Conservation (phyloP, 305 asterid species). For the Fraxinus greggii region DNA sequence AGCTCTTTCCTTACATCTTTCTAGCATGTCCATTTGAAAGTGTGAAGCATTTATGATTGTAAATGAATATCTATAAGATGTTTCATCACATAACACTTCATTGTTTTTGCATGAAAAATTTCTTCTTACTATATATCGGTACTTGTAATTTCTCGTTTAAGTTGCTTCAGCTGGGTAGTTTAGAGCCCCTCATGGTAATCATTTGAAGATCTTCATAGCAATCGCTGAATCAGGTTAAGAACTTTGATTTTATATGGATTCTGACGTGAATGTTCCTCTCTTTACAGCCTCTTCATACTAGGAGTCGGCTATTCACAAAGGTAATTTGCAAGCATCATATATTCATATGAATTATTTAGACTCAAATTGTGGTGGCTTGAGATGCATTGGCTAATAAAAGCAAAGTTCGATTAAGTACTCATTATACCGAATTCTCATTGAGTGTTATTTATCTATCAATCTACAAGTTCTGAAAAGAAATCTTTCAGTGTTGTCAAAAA, state of each 20-base stretch:
- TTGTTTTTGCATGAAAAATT: constrained; percentile 1
- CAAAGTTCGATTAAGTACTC: neutral
- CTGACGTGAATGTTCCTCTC: constrained; percentile 17
- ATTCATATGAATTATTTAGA: constrained; percentile 1
- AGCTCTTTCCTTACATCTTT: neutral
- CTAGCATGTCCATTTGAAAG: neutral
- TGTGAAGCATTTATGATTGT: constrained; percentile 6
- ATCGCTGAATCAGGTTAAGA: neutral
- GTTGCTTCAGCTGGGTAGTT: neutral
- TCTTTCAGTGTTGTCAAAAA: neutral
- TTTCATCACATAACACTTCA: neutral
- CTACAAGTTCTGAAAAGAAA: neutral
- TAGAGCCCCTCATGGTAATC: neutral
- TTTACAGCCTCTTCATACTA: constrained; percentile 72
- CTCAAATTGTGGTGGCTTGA: constrained; percentile 11
- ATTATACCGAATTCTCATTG: neutral
- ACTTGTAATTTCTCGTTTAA: neutral
- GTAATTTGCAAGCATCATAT: constrained; percentile 37
- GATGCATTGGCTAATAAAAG: constrained; percentile 6
- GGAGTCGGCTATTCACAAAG: constrained; percentile 84
- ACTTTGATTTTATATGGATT: constrained; percentile 2
- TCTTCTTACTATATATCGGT: neutral
- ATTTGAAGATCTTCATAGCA: neutral
- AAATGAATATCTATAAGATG: constrained; percentile 1
- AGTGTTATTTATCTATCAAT: neutral